A percentile compares a stretch with the other conserved stretches of the same genome.
These are phyloP conservation scores for Flueggea neowawraea DNA, from an alignment of 441 rosid genomes.

Conservation along the genomic window DNA sequence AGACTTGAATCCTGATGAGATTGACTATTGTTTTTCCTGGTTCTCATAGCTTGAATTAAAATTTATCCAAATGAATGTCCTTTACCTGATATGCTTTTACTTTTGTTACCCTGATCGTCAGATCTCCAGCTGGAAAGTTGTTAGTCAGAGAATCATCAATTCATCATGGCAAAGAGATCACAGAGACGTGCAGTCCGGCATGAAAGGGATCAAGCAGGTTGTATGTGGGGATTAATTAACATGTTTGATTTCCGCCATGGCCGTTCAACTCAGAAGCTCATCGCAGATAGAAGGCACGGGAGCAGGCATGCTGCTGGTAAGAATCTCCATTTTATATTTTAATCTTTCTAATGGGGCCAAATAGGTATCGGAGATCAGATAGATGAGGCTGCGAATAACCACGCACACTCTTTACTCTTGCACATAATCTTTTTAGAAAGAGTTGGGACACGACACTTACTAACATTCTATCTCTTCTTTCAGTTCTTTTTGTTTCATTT, in stretches of 20 bases:
- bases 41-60: slow-evolving; percentile 3
- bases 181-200: slow-evolving; percentile 42
- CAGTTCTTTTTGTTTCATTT: too few relatives aligned
- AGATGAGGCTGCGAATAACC: background rate
- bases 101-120: slow-evolving; percentile 13
- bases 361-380: too few relatives aligned
- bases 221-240: slow-evolving; percentile 85
- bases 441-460: too few relatives aligned
- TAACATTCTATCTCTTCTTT: too few relatives aligned
- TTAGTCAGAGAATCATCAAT: slow-evolving; percentile 1
- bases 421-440: too few relatives aligned
- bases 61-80: background rate
- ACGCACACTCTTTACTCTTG: background rate
- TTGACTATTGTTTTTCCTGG: slow-evolving; percentile 2
- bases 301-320: slow-evolving; percentile 37
- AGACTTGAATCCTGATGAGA: background rate
- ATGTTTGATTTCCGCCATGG: slow-evolving; percentile 80
- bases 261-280: slow-evolving; percentile 64
- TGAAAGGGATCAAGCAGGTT: slow-evolving; percentile 68
- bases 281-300: slow-evolving; percentile 55
- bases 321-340: slow-evolving; percentile 16
- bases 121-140: slow-evolving; percentile 14
- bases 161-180: slow-evolving; percentile 57
- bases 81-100: slow-evolving; percentile 1
- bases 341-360: background rate